These are phyloP conservation scores for Kodamaea leandrae DNA, from an alignment of 805 yeast genomes.

Conservation along the genomic window DNA sequence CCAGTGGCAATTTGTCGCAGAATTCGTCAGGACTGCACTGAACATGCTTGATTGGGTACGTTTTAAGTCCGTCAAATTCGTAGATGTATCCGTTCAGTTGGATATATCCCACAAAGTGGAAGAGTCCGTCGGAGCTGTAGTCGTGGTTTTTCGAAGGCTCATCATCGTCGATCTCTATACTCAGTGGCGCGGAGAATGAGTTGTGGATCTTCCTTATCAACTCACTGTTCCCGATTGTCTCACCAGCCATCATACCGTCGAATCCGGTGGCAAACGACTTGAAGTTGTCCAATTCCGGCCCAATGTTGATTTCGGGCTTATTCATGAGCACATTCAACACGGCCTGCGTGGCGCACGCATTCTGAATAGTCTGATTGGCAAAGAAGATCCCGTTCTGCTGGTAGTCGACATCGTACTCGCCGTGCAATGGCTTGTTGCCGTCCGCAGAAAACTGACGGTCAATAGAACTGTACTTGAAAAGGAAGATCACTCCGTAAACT, in stretches of 20 bases:
- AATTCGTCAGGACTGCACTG: conserved; percentile 42
- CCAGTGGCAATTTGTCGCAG: conserved; percentile 39
- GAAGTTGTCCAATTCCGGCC: conserved; percentile 47
- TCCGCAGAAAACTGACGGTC: conserved; percentile 31
- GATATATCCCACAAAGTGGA: conserved; percentile 60
- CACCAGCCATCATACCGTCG: conserved; percentile 59
- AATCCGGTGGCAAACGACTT: conserved; percentile 50
- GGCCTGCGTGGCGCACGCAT: conserved; percentile 76
- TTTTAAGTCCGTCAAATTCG: conserved; percentile 63
- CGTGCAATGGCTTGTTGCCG: conserved; percentile 40
- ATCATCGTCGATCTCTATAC: conserved; percentile 46
- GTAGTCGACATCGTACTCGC: conserved; percentile 39
- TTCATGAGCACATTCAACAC: conserved; percentile 56
- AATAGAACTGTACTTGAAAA: conserved; percentile 55
- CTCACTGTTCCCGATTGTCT: conserved; percentile 58
- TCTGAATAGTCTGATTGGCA: conserved; percentile 61
- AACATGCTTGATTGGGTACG: conserved; percentile 51
- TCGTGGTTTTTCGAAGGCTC: conserved; percentile 10
- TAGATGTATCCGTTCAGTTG: conserved; percentile 44
- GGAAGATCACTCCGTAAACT: conserved; percentile 57
- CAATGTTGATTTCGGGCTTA: conserved; percentile 41
- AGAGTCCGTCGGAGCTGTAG: conserved; percentile 50
- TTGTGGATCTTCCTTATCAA: conserved; percentile 56
- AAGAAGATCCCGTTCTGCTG: conserved; percentile 46
- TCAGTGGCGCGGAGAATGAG: conserved; percentile 60